These are phyloP conservation scores for Sporobolomyces roseus DNA, from an alignment of 768 basidiomycete species.

Conservation along the genomic window DNA sequence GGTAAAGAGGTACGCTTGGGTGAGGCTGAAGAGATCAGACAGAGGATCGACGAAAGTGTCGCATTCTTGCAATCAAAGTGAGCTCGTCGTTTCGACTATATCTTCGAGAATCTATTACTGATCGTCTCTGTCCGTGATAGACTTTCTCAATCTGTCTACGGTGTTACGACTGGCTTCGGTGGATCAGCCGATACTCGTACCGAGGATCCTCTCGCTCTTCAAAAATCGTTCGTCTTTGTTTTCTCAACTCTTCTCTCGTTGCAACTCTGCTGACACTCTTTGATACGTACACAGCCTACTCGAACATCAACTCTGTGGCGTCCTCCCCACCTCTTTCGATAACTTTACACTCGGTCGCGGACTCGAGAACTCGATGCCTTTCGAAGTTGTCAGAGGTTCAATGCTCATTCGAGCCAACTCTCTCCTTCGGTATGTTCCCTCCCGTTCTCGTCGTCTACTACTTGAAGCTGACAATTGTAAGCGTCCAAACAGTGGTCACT, in stretches of 20 bases:
- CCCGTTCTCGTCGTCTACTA: neutral
- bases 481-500: conserved; percentile 61
- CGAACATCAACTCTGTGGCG: conserved; percentile 74
- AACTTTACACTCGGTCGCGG: conserved; percentile 48
- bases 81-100: no score
- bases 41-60: conserved; percentile 60
- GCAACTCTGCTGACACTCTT: neutral
- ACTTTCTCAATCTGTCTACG: conserved; percentile 67
- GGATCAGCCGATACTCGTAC: conserved; percentile 82
- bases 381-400: conserved; percentile 81
- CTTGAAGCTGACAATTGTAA: neutral
- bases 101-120: neutral
- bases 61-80: conserved; percentile 52
- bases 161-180: conserved; percentile 81
- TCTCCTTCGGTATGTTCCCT: conserved; percentile 55
- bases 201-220: conserved; percentile 65
- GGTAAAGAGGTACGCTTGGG: conserved; percentile 53
- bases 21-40: conserved; percentile 54
- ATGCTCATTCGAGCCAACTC: conserved; percentile 85
- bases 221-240: conserved; percentile 53
- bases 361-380: conserved; percentile 66
- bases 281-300: conserved; percentile 7
- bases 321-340: conserved; percentile 50
- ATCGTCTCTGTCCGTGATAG: conserved; percentile 4
- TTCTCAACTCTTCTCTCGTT: neutral